A percentile compares a stretch with the other conserved stretches of the same genome.
phyloP scores from a whole-genome alignment of 768 basidiomycete species.

The Mycena vulgaris region DNA sequence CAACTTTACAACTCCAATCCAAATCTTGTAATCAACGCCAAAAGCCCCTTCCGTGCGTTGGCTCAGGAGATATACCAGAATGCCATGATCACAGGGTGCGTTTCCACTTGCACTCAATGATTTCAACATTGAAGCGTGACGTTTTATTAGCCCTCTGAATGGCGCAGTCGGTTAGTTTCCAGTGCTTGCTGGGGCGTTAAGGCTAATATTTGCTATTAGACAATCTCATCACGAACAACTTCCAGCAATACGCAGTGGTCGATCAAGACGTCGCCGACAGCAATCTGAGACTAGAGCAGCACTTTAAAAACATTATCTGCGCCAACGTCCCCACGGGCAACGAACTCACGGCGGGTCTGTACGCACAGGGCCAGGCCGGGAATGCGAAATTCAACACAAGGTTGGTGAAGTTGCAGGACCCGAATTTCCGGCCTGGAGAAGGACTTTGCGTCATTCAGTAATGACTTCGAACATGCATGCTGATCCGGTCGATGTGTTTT shows the following conservation, averaged over 20 bases:
- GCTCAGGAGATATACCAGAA: conserved; percentile 5
- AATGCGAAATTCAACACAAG: conserved; percentile 24
- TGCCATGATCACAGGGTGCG: conserved; percentile 24
- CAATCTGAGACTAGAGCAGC: neutral
- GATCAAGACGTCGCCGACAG: conserved; percentile 14
- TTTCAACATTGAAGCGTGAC: neutral
- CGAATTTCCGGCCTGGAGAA: no score
- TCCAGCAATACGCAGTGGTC: conserved; percentile 33
- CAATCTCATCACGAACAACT: conserved; percentile 12
- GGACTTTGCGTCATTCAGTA: conserved; percentile 25
- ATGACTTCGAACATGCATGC: no score
- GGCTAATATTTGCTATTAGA: no score
- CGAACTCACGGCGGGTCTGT: conserved; percentile 6
- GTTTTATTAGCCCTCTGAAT: conserved; percentile 14
- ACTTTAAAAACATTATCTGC: conserved; percentile 16
- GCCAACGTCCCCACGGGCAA: conserved; percentile 19
- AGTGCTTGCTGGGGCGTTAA: no score
- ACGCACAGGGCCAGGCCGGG: conserved; percentile 26
- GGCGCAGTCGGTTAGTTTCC: conserved; percentile 15
- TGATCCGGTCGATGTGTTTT: no score
- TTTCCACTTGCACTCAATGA: neutral
- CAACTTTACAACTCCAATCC: conserved; percentile 23
- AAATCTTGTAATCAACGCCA: conserved; percentile 3
- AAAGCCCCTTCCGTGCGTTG: neutral
- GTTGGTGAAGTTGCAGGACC: conserved; percentile 21